Evolutionary conservation across 305 asterid species (phyloP), one percentile per base, ranked within the genome.

Genomic region (Fraxinus velutina): DNA sequence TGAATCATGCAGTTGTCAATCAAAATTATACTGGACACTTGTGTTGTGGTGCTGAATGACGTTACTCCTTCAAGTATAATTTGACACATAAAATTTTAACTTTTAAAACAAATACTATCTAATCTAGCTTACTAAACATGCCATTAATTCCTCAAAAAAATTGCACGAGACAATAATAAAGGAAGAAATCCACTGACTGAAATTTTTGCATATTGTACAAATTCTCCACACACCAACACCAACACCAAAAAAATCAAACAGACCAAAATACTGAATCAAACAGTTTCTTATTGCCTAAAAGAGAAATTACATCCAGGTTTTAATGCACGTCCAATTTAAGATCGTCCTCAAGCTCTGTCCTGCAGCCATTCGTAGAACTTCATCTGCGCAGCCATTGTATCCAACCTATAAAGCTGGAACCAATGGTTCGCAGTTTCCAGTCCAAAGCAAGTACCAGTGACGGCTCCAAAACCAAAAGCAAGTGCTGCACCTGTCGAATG

Each of bases 351-450:
- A 78, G 87, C 92, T 88, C 87, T 93, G 87, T 88, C 89, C 91
- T 93, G 93, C 92, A 96, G 85, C 99, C 99, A 95, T 83, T 95
- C 98, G 81, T 83, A 86, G 91, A 93, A 95, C 83, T 93, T 95
- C 80, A 91, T 88, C 90, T 95, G 98, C 10, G 98, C 91, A 76
- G 91, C 87, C 86, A 91, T 82, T 1, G 98, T 87, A 73, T 93
- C 93, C 82, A 86, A 77, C 89, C 91, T 85, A 76, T 92, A 92
- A 6, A 93, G 85, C 88, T 91, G 97, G 86, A 92, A 86, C 87
- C 88, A 89, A 89, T 95, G 98, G 88, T 87, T 92, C 33, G 91
- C 98, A 42, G 85, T 80, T 89, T 95, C 98, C 71, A 92, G 89
- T 83, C 98, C 98, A 73, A 93, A 89, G 10, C 93, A 90, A 87